A percentile compares a stretch with the other conserved stretches of the same genome.
Evolutionary conservation across 106 monocot genomes (phyloP).

Genomic region (Allium fistulosum): DNA sequence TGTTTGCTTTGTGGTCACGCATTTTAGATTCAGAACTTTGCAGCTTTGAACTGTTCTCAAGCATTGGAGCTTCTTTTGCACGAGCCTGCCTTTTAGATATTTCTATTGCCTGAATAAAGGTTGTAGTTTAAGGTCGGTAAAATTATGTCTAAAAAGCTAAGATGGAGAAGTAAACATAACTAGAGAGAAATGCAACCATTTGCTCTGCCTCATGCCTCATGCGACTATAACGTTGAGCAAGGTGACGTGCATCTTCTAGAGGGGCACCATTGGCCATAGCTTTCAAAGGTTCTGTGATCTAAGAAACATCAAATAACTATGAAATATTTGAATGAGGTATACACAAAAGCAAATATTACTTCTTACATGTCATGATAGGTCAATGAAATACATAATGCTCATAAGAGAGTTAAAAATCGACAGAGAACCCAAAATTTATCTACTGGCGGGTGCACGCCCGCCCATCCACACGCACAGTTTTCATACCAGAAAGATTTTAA

Average conservation of each 20-base stretch:
- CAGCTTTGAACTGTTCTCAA: slow-evolving; percentile 72
- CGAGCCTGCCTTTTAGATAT: slow-evolving; percentile 73
- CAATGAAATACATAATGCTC: too few species aligned
- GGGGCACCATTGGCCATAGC: slow-evolving; percentile 68
- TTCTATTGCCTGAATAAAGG: slow-evolving; percentile 45
- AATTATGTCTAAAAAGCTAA: neutral
- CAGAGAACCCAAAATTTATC: too few species aligned
- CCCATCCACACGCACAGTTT: too few species aligned
- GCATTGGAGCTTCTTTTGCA: slow-evolving; percentile 64
- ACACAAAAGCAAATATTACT: too few species aligned
- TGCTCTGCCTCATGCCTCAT: slow-evolving; percentile 89
- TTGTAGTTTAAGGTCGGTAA: slow-evolving; percentile 5
- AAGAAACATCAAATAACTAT: neutral
- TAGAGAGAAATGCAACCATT: slow-evolving; percentile 8
- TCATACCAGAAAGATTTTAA: too few species aligned
- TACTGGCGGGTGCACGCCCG: too few species aligned
- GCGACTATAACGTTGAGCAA: slow-evolving; percentile 93
- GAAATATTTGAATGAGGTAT: neutral
- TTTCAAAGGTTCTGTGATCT: slow-evolving; percentile 84
- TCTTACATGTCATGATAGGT: too few species aligned
- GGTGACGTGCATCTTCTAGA: slow-evolving; percentile 95
- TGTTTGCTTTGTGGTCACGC: slow-evolving; percentile 82
- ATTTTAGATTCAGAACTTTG: slow-evolving; percentile 84
- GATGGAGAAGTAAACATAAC: too few species aligned
- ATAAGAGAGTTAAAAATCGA: too few species aligned